These are phyloP conservation scores for Tuber indicum DNA, from an alignment of 495 filamentous ascomycete genomes.

Conservation along the genomic window DNA sequence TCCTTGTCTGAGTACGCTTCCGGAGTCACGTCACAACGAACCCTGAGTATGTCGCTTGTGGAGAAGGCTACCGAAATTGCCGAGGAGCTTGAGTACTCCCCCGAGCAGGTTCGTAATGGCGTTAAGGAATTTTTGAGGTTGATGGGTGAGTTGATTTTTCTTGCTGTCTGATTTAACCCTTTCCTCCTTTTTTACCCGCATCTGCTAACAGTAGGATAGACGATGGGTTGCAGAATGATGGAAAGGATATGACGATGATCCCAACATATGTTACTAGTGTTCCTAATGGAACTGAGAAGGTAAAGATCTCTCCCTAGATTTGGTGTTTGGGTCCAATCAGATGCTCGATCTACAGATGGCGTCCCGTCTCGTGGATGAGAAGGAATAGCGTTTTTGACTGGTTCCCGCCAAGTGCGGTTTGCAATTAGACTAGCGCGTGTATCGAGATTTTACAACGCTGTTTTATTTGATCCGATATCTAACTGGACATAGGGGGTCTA, in stretches of 20 bases:
- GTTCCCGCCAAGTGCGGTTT: background rate
- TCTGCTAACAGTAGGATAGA: slow-evolving; percentile 56
- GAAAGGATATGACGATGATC: slow-evolving; percentile 83
- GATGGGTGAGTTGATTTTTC: slow-evolving; percentile 55
- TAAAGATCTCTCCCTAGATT: slow-evolving; percentile 34
- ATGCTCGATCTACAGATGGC: background rate
- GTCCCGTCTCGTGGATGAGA: background rate
- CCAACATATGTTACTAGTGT: slow-evolving; percentile 93
- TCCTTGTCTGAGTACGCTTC: slow-evolving; percentile 11
- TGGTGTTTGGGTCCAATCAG: background rate
- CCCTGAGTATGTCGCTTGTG: slow-evolving; percentile 51
- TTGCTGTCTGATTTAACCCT: background rate
- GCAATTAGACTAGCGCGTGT: background rate
- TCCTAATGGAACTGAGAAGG: slow-evolving; percentile 96
- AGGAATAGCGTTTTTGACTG: slow-evolving; percentile 9
- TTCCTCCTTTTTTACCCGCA: background rate
- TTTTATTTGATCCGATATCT: background rate
- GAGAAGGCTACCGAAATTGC: slow-evolving; percentile 72
- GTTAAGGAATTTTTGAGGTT: slow-evolving; percentile 79
- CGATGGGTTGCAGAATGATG: slow-evolving; percentile 60
- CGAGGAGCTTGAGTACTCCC: slow-evolving; percentile 75
- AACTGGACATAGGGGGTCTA: slow-evolving; percentile 65
- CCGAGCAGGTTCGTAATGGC: slow-evolving; percentile 68
- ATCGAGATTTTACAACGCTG: background rate
- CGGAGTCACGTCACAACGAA: background rate